Percentiles rank a stretch among this genome's conserved stretches.
These are phyloP conservation scores for Gossypium schwendimanii DNA, from an alignment of 441 rosid species.

Conservation along the genomic window DNA sequence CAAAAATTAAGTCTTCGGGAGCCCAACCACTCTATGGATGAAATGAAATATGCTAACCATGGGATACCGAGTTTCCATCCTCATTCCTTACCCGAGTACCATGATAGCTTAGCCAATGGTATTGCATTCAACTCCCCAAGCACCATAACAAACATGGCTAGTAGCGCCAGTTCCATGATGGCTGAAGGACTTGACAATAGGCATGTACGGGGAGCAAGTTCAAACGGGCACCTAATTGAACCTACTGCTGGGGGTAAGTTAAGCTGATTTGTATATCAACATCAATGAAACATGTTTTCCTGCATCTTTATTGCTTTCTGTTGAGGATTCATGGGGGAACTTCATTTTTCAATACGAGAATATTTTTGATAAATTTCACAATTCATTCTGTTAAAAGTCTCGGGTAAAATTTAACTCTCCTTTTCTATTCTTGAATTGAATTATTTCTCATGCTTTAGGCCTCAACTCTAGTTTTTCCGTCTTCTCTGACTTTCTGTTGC, in stretches of 20 bases:
- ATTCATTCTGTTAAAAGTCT: not conserved
- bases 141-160: constrained; percentile 39
- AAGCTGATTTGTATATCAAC: constrained; percentile 12
- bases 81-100: constrained; percentile 53
- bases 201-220: constrained; percentile 43
- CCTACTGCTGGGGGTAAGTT: constrained; percentile 69
- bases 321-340: not conserved
- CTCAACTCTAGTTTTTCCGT: not conserved
- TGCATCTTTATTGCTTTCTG: not conserved
- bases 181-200: constrained; percentile 54
- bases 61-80: constrained; percentile 46
- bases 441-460: not conserved
- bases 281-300: not conserved
- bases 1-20: constrained; percentile 34
- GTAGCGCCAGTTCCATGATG: constrained; percentile 40
- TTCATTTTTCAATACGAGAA: not conserved
- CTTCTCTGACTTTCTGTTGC: constrained; percentile 10
- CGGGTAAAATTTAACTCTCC: not conserved
- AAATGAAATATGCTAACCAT: constrained; percentile 38
- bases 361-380: constrained; percentile 22
- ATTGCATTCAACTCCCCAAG: constrained; percentile 39
- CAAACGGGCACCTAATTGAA: constrained; percentile 57
- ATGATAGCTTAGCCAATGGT: constrained; percentile 37
- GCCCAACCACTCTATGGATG: constrained; percentile 36
- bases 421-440: not conserved